Base-by-base conservation (phyloP, 176 grass and related monocot species). In the Tuctoria greenei region DNA sequence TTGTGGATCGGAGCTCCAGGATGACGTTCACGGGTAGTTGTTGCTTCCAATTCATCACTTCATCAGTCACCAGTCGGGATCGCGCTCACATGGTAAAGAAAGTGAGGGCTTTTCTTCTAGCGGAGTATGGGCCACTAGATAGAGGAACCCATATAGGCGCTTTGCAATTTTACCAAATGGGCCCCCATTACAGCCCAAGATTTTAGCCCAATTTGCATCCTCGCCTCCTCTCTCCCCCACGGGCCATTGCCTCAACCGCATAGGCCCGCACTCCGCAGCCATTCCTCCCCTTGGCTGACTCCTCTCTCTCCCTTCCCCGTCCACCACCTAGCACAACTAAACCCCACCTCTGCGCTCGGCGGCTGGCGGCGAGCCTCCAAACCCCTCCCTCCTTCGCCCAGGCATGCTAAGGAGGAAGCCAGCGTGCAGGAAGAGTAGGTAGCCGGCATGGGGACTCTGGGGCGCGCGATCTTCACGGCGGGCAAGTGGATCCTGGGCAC, bases 401-500 rank as follows among this genome's bases (percentile, higher is more conserved):
- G 36, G 45, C 31, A 13, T 15, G 34, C n/a, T n/a, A n/a, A n/a
- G n/a, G 52, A 67, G 67, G 34, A n/a, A 31, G 61, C 17, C 7
- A 44, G 67, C 56, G 42, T 10, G 1, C 51, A 31, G 62, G 58
- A 35, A 23, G 41, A 14, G 41, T 1, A 14, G 14, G n/a, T n/a
- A n/a, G n/a, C 9, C 21, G 4, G 42, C 76, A 97, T 97, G 95
- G 95, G 91, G 50, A 93, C 78, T 69, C 84, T 97, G 20, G 91
- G 95, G 64, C 90, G 79, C 73, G 91, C 81, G 75, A 93, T 97
- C 81, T 93, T 86, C 91, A 89, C 95, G 51, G 91, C 92, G 49
- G 95, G 95, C 81, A 93, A 89, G 72, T 97, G 95, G 95, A 93
- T 97, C 75, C 95, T 91, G 64, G 95, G 89, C 84, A 90, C 95